Percentiles rank a stretch among this genome's conserved stretches.
phyloP scores from a whole-genome alignment of 148 eudicot genomes.

The Pharnaceum exiguum region DNA sequence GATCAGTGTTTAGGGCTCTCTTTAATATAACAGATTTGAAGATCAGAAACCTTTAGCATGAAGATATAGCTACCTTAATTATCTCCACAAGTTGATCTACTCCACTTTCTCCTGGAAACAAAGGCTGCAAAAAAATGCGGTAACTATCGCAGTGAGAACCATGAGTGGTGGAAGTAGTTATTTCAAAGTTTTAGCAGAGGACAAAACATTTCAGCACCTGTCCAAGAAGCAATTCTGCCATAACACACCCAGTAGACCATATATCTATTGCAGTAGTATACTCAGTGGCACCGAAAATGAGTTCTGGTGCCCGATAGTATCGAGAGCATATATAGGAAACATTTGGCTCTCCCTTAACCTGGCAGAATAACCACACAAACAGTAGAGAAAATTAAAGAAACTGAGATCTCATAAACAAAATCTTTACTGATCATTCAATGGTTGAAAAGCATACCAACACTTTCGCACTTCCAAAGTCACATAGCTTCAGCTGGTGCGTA shows the following conservation, averaged over 20 bases:
- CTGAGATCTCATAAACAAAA: constrained; percentile 9
- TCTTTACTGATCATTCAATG: constrained; percentile 1
- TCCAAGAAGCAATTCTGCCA: constrained; percentile 97
- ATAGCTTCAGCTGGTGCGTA: constrained; percentile 93
- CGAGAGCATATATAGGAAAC: constrained; percentile 95
- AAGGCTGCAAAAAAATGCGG: constrained; percentile 54
- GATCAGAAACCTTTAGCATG: background rate
- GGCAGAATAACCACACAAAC: constrained; percentile 7
- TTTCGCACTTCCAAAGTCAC: constrained; percentile 99
- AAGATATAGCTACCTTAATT: constrained; percentile 56
- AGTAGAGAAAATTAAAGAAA: constrained; percentile 1
- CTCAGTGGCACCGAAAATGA: constrained; percentile 95
- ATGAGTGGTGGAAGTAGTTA: background rate
- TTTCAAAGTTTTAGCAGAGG: background rate
- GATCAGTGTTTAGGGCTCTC: no score
- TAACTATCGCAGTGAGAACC: background rate
- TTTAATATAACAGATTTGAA: no score
- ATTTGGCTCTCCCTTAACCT: constrained; percentile 97
- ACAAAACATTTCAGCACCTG: constrained; percentile 35
- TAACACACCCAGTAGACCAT: constrained; percentile 98
- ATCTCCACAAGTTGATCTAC: constrained; percentile 97
- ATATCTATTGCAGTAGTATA: constrained; percentile 95
- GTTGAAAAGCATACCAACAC: constrained; percentile 63
- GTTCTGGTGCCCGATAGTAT: constrained; percentile 97
- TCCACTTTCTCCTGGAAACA: constrained; percentile 98